Evolutionary conservation across 2,329 filamentous ascomycete species (phyloP), one percentile per base, ranked within the genome.

Genomic region (Microascus cirrosus): DNA sequence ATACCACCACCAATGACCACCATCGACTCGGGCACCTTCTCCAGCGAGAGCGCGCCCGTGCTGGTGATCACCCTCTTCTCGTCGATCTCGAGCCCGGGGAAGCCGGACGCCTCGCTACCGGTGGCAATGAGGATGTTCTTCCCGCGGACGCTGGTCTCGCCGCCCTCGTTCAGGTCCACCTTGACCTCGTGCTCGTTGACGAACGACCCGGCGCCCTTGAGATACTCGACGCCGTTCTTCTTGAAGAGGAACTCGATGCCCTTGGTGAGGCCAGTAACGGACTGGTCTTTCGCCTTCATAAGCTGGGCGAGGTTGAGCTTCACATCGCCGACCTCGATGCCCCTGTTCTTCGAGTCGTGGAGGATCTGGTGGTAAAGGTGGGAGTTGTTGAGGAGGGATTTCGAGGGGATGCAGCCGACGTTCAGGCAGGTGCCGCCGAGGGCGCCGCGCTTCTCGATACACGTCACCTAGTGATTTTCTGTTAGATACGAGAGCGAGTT

Each of bases 71-170:
- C 90, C 72, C 89, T 89, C 86, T 96, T 90, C 84, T 99, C 94
- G 69, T 99, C 94, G 68, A 99, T 89, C 69, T 90, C 88, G 63
- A 99, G 81, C 58, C 94, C 94, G 51, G 94, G 94, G 81, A 99
- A 99, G 32, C 93, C 94, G 54, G 94, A 96, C 54, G 91, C 84
- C 77, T 99, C 94, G 67, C 87, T 93, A 64, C 94, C 94, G 63
- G 94, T 99, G 61, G 94, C 93, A 72, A 99, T 96, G 67, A 99
- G 80, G 71, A 99, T 96, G 78, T 99, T 99, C 86, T 97, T 97
- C 69, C 85, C 94, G 65, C 83, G 81, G 61, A 97, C 76, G 63
- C 82, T 89, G 62, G 89, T 87, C 81, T 97, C 92, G 70, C 93
- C 92, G 67, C 94, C 94, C 22, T 97, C 93, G 66, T 87, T 83